Evolutionary conservation across 2,329 filamentous ascomycete species (phyloP).

Genomic region (Sclerotinia subarctica): DNA sequence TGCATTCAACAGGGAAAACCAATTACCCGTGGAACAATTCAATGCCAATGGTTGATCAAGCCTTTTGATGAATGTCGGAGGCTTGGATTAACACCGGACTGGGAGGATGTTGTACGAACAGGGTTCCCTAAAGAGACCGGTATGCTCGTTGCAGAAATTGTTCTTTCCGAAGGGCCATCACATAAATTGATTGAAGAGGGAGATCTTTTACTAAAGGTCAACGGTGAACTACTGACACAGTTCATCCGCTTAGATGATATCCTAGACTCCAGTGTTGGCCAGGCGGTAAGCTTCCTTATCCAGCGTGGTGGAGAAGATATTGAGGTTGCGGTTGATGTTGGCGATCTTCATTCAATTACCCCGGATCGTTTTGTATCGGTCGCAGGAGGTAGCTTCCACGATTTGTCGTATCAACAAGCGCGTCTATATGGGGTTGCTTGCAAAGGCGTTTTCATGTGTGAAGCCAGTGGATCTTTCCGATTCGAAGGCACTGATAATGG

Average conservation of each 20-base stretch:
- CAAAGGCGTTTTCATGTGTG: conserved; percentile 90
- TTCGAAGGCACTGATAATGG: conserved; percentile 88
- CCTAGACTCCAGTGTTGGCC: conserved; percentile 80
- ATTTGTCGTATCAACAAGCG: conserved; percentile 97
- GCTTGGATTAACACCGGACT: conserved; percentile 77
- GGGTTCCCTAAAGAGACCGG: conserved; percentile 90
- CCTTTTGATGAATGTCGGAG: conserved; percentile 95
- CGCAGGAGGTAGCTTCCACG: conserved; percentile 90
- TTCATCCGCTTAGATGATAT: conserved; percentile 91
- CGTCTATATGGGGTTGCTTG: conserved; percentile 89
- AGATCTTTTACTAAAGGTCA: conserved; percentile 89
- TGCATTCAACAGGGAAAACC: conserved; percentile 74
- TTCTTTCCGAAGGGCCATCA: conserved; percentile 86
- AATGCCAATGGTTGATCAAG: conserved; percentile 95
- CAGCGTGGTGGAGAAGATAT: conserved; percentile 87
- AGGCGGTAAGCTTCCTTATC: conserved; percentile 74
- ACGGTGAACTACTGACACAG: conserved; percentile 87
- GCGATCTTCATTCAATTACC: conserved; percentile 89
- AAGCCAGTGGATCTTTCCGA: conserved; percentile 90
- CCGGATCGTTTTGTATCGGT: conserved; percentile 95
- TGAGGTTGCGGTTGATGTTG: conserved; percentile 75
- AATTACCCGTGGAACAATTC: conserved; percentile 91
- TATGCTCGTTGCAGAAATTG: conserved; percentile 94
- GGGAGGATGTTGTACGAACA: conserved; percentile 81
- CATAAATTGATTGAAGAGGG: conserved; percentile 87